A percentile compares a stretch with the other conserved stretches of the same genome.
phyloP scores from a whole-genome alignment of 805 yeast genomes.

The Barnettozyma botsteinii region DNA sequence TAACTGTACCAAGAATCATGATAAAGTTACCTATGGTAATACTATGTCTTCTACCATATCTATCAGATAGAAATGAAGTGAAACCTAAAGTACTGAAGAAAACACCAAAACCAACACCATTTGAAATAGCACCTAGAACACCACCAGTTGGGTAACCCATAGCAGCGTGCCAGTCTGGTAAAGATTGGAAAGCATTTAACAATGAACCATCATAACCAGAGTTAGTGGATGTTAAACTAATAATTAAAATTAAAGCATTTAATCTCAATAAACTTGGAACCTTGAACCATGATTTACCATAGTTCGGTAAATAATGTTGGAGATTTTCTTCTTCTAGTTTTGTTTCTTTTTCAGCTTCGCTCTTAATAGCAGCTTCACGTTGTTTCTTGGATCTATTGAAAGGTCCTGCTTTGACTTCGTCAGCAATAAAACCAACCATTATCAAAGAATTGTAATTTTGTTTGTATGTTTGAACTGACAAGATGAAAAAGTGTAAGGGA shows the following conservation, averaged over 20 bases:
- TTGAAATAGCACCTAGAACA: conserved; percentile 34
- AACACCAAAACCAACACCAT: conserved; percentile 38
- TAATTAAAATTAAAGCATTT: conserved; percentile 32
- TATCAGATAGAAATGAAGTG: conserved; percentile 30
- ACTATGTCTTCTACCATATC: conserved; percentile 34
- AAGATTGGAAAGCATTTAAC: conserved; percentile 44
- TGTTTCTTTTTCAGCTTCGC: background rate
- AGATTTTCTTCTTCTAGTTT: background rate
- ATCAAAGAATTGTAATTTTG: background rate
- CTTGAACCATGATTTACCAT: conserved; percentile 26
- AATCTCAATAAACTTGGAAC: conserved; percentile 34
- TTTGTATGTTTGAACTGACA: too few species aligned
- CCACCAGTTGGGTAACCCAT: conserved; percentile 37
- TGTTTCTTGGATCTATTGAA: conserved; percentile 3
- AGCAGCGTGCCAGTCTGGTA: conserved; percentile 32
- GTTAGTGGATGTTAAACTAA: conserved; percentile 41
- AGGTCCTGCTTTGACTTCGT: conserved; percentile 2
- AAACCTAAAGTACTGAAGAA: conserved; percentile 26
- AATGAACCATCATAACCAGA: conserved; percentile 43
- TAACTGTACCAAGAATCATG: conserved; percentile 18
- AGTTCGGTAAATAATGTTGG: background rate
- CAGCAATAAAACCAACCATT: conserved; percentile 8
- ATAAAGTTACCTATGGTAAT: conserved; percentile 16
- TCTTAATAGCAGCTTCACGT: background rate
- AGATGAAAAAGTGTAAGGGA: too few species aligned